A percentile compares a stretch with the other conserved stretches of the same genome.
Evolutionary conservation across 352 stramenopile species (phyloP).

Genomic region (Globisporangium okanoganense): DNA sequence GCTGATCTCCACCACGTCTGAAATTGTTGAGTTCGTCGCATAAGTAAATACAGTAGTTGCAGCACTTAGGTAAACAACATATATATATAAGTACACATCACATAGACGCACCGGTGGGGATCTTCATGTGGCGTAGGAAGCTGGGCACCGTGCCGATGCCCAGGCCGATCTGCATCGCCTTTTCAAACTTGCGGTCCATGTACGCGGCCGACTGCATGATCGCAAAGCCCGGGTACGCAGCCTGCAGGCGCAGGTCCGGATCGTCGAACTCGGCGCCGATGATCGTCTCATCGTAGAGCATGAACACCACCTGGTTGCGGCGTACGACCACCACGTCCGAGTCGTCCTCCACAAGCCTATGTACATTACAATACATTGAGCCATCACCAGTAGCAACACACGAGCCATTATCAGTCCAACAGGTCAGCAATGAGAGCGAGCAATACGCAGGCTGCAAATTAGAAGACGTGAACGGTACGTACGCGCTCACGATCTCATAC

Average conservation of each 20-base stretch:
- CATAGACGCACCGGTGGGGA: conserved; percentile 42
- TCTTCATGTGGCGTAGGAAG: conserved; percentile 53
- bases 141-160: conserved; percentile 68
- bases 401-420: neutral
- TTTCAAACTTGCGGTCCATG: conserved; percentile 33
- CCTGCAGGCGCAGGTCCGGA: conserved; percentile 47
- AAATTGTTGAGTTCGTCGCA: neutral
- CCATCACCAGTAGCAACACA: neutral
- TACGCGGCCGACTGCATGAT: conserved; percentile 78
- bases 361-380: neutral
- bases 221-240: conserved; percentile 71
- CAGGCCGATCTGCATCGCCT: conserved; percentile 61
- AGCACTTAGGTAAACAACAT: neutral
- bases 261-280: conserved; percentile 80
- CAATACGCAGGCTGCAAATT: neutral
- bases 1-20: conserved; percentile 78
- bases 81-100: neutral
- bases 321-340: conserved; percentile 61
- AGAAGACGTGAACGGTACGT: neutral
- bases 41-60: neutral
- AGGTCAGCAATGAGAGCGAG: neutral
- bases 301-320: conserved; percentile 43
- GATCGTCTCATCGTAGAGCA: conserved; percentile 76
- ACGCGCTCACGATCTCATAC: conserved; percentile 20
- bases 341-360: conserved; percentile 34